These are phyloP conservation scores for Paecilomyces fulvus DNA, from an alignment of 2,329 filamentous ascomycete species.

Conservation along the genomic window DNA sequence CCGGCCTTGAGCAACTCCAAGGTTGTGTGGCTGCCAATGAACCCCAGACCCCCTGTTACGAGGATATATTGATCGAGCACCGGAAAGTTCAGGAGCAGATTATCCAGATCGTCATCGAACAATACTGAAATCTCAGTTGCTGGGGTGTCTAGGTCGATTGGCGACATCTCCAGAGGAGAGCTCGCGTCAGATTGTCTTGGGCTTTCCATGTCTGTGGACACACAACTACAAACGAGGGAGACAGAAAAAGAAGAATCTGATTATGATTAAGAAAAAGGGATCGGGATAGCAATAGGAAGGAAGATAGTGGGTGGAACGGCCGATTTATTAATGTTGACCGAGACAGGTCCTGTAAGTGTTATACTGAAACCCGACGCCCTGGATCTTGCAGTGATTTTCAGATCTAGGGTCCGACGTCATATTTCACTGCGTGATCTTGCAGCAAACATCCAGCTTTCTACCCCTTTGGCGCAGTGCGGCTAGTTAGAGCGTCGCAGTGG, in stretches of 20 bases:
- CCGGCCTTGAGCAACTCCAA: conserved; percentile 32
- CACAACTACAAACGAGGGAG: too few species aligned
- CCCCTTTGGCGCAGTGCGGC: not conserved
- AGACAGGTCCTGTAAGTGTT: conserved; percentile 14
- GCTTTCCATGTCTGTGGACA: conserved; percentile 16
- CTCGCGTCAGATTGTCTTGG: conserved; percentile 20
- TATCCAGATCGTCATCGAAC: conserved; percentile 37
- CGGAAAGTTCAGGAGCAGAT: conserved; percentile 32
- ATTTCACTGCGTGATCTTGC: not conserved
- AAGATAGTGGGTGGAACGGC: not conserved
- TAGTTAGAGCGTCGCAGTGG: not conserved
- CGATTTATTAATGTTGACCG: not conserved
- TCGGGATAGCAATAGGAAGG: not conserved
- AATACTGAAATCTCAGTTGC: conserved; percentile 37
- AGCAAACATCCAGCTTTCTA: not conserved
- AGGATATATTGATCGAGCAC: conserved; percentile 34
- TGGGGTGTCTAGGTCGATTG: conserved; percentile 30
- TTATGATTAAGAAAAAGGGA: not conserved
- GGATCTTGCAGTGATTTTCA: conserved; percentile 5
- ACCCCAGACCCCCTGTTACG: conserved; percentile 34
- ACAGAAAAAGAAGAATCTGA: too few species aligned
- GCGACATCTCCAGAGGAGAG: conserved; percentile 22
- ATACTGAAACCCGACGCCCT: conserved; percentile 6
- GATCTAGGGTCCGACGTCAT: conserved; percentile 7
- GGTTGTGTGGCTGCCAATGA: conserved; percentile 36